Percentiles rank a stretch among this genome's conserved stretches.
phyloP scores from a whole-genome alignment of 768 basidiomycete genomes.

The Suillus tomentosus region DNA sequence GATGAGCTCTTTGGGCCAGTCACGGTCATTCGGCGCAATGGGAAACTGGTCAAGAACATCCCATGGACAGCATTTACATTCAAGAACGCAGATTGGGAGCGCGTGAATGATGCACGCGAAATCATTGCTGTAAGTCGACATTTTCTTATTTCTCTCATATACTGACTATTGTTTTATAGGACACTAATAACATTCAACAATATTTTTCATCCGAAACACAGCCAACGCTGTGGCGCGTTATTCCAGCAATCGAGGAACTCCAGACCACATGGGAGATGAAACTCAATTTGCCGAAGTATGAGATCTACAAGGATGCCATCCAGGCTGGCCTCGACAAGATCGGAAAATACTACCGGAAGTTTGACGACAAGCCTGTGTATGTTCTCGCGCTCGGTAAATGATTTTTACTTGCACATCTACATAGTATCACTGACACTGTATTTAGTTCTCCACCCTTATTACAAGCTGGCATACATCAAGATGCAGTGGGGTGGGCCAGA shows the following conservation, averaged over 20 bases:
- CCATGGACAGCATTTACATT: slow-evolving; percentile 27
- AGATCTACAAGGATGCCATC: slow-evolving; percentile 23
- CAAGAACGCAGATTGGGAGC: slow-evolving; percentile 24
- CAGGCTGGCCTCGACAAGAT: slow-evolving; percentile 27
- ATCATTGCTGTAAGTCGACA: slow-evolving; percentile 21
- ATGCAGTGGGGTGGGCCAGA: slow-evolving; percentile 29
- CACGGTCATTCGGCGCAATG: slow-evolving; percentile 24
- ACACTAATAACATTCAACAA: slow-evolving; percentile 28
- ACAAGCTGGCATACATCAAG: slow-evolving; percentile 31
- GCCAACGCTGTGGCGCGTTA: slow-evolving; percentile 28
- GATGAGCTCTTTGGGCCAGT: slow-evolving; percentile 33
- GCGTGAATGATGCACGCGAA: slow-evolving; percentile 13
- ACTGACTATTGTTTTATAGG: slow-evolving; percentile 19
- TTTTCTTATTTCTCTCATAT: slow-evolving; percentile 10
- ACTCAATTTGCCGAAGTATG: slow-evolving; percentile 9
- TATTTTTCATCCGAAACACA: slow-evolving; percentile 20
- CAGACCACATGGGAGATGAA: slow-evolving; percentile 32
- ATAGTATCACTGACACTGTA: neutral
- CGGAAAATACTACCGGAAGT: slow-evolving; percentile 23
- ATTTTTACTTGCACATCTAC: neutral
- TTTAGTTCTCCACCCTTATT: slow-evolving; percentile 35
- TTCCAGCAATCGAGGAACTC: slow-evolving; percentile 32
- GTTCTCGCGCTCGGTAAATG: slow-evolving; percentile 30
- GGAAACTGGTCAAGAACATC: slow-evolving; percentile 24
- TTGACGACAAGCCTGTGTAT: slow-evolving; percentile 20